phyloP scores from a whole-genome alignment of 306 rosid species.

The Vachellia collinsii region DNA sequence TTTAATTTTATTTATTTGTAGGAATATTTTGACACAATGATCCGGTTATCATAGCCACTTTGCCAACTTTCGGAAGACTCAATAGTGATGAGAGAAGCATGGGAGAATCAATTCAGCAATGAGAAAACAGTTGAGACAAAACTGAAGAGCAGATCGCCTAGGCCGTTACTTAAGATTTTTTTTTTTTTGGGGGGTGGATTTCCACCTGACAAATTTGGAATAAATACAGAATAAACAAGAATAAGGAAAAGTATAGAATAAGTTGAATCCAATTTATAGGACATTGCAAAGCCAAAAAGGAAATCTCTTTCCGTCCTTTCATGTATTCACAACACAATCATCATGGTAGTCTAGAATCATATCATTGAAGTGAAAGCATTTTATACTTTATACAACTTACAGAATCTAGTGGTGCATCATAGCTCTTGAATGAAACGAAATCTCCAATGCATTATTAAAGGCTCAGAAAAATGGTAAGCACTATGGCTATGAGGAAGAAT shows the following conservation, averaged over 20 bases:
- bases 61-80: no score
- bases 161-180: no score
- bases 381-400: background rate
- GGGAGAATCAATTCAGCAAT: no score
- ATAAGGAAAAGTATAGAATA: background rate
- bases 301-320: background rate
- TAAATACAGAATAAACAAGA: background rate
- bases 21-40: no score
- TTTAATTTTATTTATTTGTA: no score
- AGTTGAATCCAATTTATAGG: background rate
- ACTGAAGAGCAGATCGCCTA: no score
- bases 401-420: conserved; percentile 7
- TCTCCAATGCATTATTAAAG: background rate
- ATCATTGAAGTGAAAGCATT: conserved; percentile 19
- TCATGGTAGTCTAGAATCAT: conserved; percentile 5
- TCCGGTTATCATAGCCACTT: no score
- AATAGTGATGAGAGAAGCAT: no score
- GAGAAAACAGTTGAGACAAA: no score
- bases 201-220: no score
- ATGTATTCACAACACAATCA: conserved; percentile 4
- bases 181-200: no score
- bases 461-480: conserved; percentile 7
- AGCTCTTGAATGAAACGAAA: background rate
- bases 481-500: background rate
- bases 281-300: background rate